Evolutionary conservation across 768 basidiomycete species (phyloP), one percentile per base, ranked within the genome.

Genomic region (Boletus bicolor): DNA sequence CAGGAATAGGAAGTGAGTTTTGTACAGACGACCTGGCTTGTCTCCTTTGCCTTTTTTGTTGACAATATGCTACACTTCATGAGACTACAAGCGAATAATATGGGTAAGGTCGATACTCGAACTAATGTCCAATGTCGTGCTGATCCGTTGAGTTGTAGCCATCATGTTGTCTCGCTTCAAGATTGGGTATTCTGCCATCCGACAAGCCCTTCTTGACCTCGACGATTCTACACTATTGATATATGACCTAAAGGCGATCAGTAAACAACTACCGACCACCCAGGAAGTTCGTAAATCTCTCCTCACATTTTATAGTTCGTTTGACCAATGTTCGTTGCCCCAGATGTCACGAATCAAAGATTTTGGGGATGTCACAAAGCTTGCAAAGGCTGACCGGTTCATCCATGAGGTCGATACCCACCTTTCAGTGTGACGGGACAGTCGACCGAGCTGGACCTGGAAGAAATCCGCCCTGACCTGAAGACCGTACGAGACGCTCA

Each of bases 81-180:
- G 88, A 91, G 65, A 90, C 89, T 44, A 86, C 83, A 15, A 79
- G 91, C 94, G 1, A 91, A 92, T 60, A 90, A 95, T 63, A 78
- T 94, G 60, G 88, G 92, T 86, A 39, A 59, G 62, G 80, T 71
- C 21, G 15, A 44, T 44, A 8, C 14, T 4, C 19, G 1, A 4
- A 24, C 21, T 6, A 1, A 14, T 17, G 42, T 48, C n/a, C 5
- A 46, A 37, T 45, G 28, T 44, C 6, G 6, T 53, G n/a, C 61
- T 55, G 38, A 54, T 47, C 48, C 30, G 6, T 51, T 45, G 53
- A n/a, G 12, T 14, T 32, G 30, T 48, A 92, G 91, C 84, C 1
- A 94, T 96, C 60, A 91, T 96, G 87, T 75, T 98, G 1, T 83
- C 85, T 2, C 77, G 85, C 12, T 84, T 95, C 55, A 88, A 87